A percentile compares a stretch with the other conserved stretches of the same genome.
Conservation (phyloP, 148 eudicot genomes). For the Gaultheria prostrata region DNA sequence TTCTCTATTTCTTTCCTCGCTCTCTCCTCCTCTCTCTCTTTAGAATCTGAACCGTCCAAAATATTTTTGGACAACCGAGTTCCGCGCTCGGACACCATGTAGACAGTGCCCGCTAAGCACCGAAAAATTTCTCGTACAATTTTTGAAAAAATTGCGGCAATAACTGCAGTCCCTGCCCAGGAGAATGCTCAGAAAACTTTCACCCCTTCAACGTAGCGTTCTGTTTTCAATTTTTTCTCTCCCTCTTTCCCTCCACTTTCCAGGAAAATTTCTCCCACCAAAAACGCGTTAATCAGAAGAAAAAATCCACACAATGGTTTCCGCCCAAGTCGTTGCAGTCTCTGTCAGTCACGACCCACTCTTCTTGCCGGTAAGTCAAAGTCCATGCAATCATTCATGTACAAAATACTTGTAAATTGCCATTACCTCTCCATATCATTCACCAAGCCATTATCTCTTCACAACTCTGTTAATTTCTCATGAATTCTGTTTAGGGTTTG, state of each 20-base stretch:
- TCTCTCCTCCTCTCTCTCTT: too few species aligned
- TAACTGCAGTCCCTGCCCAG: not conserved
- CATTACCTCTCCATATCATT: not conserved
- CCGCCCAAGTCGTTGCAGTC: not conserved
- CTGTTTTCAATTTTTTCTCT: not conserved
- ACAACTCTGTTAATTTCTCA: not conserved
- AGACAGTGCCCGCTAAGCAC: too few species aligned
- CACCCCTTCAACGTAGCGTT: not conserved
- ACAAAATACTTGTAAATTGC: not conserved
- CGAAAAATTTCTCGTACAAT: too few species aligned
- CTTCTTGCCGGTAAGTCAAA: not conserved
- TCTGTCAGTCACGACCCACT: not conserved
- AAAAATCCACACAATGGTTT: not conserved
- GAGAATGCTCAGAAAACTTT: not conserved
- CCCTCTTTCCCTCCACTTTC: slow-evolving; percentile 8
- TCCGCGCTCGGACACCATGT: too few species aligned
- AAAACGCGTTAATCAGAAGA: slow-evolving; percentile 15
- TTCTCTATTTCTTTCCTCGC: too few species aligned
- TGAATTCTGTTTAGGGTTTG: not conserved
- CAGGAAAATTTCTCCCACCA: not conserved
- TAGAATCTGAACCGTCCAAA: too few species aligned
- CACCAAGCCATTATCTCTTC: not conserved
- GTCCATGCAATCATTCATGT: not conserved
- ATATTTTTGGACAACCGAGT: too few species aligned
- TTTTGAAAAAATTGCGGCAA: not conserved